A percentile compares a stretch with the other conserved stretches of the same genome.
These are phyloP conservation scores for Erodium moschatum DNA, from an alignment of 441 rosid genomes.

Conservation along the genomic window DNA sequence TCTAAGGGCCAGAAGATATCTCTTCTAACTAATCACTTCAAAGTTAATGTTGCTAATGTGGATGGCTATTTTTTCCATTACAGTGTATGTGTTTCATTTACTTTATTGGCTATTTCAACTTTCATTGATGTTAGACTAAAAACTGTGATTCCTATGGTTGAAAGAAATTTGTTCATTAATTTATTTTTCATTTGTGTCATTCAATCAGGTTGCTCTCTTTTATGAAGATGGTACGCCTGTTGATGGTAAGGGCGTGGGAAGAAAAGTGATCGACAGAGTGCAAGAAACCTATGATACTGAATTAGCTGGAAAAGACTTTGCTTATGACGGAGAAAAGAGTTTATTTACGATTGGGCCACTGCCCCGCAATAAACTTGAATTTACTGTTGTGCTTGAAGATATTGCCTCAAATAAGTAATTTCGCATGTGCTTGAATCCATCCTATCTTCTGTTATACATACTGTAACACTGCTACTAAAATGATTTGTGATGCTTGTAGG, in stretches of 20 bases:
- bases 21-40: conserved; percentile 46
- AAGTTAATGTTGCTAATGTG: conserved; percentile 40
- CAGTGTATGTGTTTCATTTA: conserved; percentile 29
- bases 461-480: background rate
- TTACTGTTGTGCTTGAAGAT: conserved; percentile 48
- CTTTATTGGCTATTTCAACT: background rate
- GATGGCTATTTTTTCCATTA: conserved; percentile 45
- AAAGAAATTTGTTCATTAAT: too few species aligned
- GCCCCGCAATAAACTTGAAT: conserved; percentile 45
- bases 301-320: conserved; percentile 44
- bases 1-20: conserved; percentile 38
- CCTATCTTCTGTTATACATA: background rate
- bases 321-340: conserved; percentile 59
- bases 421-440: background rate
- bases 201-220: conserved; percentile 35
- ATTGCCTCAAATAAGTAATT: conserved; percentile 32
- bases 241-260: conserved; percentile 45
- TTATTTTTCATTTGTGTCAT: background rate
- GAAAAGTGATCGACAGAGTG: conserved; percentile 45
- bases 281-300: conserved; percentile 42
- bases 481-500: conserved; percentile 19
- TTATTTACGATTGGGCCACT: conserved; percentile 49
- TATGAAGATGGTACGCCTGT: conserved; percentile 58
- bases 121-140: background rate
- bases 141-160: background rate